These are phyloP conservation scores for Cairneyella variabilis DNA, from an alignment of 495 filamentous ascomycete genomes.

Conservation along the genomic window DNA sequence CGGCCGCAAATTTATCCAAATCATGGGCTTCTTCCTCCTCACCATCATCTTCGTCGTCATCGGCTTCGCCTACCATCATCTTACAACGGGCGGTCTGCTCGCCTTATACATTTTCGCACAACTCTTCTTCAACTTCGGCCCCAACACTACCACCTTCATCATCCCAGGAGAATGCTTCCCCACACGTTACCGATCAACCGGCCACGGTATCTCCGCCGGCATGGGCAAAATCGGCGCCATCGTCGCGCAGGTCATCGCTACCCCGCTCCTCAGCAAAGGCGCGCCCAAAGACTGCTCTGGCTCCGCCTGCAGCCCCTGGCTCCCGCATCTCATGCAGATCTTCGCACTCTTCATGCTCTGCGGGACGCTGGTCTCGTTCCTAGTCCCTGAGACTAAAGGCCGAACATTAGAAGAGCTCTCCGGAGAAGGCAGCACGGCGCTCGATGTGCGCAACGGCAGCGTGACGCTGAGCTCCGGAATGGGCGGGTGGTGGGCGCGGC, in stretches of 20 bases:
- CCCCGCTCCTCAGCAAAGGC: constrained; percentile 42
- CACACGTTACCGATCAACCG: constrained; percentile 78
- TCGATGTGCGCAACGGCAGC: background rate
- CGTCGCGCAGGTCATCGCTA: constrained; percentile 50
- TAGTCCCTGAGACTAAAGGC: constrained; percentile 61
- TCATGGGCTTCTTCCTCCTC: constrained; percentile 69
- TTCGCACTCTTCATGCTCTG: constrained; percentile 25
- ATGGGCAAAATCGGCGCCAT: constrained; percentile 81
- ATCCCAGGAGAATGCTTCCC: constrained; percentile 89
- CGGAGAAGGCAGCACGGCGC: constrained; percentile 34
- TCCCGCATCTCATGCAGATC: constrained; percentile 27
- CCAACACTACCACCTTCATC: constrained; percentile 87
- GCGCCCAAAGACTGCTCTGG: constrained; percentile 18
- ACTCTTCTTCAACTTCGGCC: constrained; percentile 42
- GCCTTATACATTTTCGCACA: constrained; percentile 79
- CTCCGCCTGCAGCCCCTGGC: constrained; percentile 20
- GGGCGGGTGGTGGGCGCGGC: constrained; percentile 5
- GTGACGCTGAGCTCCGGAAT: background rate
- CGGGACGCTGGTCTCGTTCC: constrained; percentile 34
- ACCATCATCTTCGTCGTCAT: constrained; percentile 72
- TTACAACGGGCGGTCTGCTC: constrained; percentile 47
- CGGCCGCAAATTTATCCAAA: constrained; percentile 78
- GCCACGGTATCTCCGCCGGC: constrained; percentile 81
- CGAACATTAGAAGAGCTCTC: constrained; percentile 57
- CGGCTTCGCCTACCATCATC: constrained; percentile 65